Base-by-base conservation (phyloP, 2,329 filamentous ascomycete genomes). In the Lecanoromycetidae sp. region DNA sequence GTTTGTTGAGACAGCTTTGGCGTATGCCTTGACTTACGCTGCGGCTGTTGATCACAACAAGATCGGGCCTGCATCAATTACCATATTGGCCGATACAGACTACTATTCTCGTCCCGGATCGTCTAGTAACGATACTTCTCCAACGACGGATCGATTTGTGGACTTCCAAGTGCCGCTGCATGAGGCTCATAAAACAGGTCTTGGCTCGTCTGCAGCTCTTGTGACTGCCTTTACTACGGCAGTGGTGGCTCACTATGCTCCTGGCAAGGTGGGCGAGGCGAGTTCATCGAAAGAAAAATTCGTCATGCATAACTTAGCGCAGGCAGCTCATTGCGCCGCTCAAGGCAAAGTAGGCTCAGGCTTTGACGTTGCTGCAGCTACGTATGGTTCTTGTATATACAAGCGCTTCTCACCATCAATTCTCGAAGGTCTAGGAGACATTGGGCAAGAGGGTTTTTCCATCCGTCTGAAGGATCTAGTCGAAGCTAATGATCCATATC, bases 271-370 rank as follows among this genome's bases (percentile, higher is more conserved):
- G 8, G 83, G 85, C 61, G 70, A 80, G 64, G 59, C 87, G 44
- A 36, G 64, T 39, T 70, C 72, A 38, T 66, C 71, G 0, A 55
- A 65, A 0, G 77, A 79, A 42, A 72, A 72, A 55, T 69, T 70
- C 23, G 75, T 75, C 41, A 74, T 95, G 45, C 91, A 98, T 69
- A 96, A 96, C 65, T 79, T 98, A 42, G 83, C 90, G 0, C 91
- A 98, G 69, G 84, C 85, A 1, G 82, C 87, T 3, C 91, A 98
- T 68, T 95, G 90, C 61, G 87, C 90, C 1, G 91, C 91, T 0
- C 91, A 98, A 68, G 91, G 91, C 20, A 98, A 98, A 66, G 81
- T 98, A 15, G 91, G 91, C 41, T 91, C 84, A 1, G 91, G 91
- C 17, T 98, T 98, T 62, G 91, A 98, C 61, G 84, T 98, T 44